Evolutionary conservation across 2,329 filamentous ascomycete species (phyloP), one percentile per base, ranked within the genome.

Genomic region (Nectriaceae sp.): DNA sequence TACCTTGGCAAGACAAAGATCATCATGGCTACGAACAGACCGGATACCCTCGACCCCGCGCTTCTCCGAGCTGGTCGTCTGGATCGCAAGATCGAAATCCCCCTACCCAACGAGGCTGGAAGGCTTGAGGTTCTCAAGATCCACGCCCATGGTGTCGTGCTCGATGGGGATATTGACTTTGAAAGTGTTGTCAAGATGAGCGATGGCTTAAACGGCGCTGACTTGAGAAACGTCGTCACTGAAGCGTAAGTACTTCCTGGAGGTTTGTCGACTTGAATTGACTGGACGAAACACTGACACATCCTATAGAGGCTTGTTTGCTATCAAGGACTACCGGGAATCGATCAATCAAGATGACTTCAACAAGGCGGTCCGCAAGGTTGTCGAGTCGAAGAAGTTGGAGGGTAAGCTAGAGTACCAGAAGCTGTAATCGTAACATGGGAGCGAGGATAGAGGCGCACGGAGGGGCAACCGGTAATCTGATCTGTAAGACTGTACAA

Each of bases 181-280:
- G 94, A 99, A 81, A 97, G 90, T 64, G 91, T 99, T 51, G 94
- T 99, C 60, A 99, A 99, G 85, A 99, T 99, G 94, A 97, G 92
- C 63, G 94, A 99, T 66, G 92, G 93, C 21, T 82, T 99, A 63
- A 99, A 99, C 73, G 94, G 94, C 68, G 94, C 94, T 42, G 94
- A 99, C 83, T 75, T 99, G 77, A 82, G 94, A 66, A 99, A 99
- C 68, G 92, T 99, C 44, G 92, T 99, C 44, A 99, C 94, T 13
- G 94, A 99, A 80, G 94, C 94, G 90, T 96, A 82, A 79, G 90
- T 85, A 26, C n/a, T 21, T n/a, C 31, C 36, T 2, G 24, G 20
- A 39, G 20, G 42, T 38, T 36, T 36, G 18, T 38, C 43, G 20
- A 16, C 21, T 26, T 37, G 16, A 20, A 11, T 37, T 21, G 26